Percentiles rank a stretch among this genome's conserved stretches.
Conservation (phyloP, 1,284 basidiomycete genomes). For the Amylostereum areolatum region DNA sequence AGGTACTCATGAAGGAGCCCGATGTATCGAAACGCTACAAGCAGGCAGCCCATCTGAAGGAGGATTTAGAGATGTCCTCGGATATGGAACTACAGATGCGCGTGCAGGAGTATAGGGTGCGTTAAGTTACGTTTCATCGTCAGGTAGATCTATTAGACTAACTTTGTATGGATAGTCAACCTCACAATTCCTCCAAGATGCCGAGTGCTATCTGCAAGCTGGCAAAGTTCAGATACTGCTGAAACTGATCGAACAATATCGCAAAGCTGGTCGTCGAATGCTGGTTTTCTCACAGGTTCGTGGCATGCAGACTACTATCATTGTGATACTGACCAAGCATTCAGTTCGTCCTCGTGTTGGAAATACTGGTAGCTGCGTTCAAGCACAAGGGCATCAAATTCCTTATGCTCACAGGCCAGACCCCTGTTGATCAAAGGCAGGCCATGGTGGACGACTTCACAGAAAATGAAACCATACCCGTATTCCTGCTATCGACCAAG, state of each 20-base stretch:
- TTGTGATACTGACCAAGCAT: not conserved
- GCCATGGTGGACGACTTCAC: conserved; percentile 95
- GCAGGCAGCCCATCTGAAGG: conserved; percentile 76
- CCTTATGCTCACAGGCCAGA: conserved; percentile 90
- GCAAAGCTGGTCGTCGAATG: conserved; percentile 71
- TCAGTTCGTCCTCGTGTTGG: conserved; percentile 91
- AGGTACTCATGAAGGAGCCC: conserved; percentile 83
- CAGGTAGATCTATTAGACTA: not conserved
- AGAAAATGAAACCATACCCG: conserved; percentile 85
- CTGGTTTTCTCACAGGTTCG: conserved; percentile 90
- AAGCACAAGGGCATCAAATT: conserved; percentile 74
- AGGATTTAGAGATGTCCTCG: conserved; percentile 93
- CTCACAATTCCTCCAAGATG: conserved; percentile 69
- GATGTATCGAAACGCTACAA: conserved; percentile 82
- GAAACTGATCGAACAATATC: conserved; percentile 67
- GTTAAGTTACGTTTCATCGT: conserved; percentile 4
- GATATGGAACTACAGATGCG: conserved; percentile 89
- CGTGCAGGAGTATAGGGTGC: conserved; percentile 76
- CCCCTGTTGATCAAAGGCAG: conserved; percentile 91
- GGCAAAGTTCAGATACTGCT: conserved; percentile 84
- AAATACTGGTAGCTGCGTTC: conserved; percentile 88
- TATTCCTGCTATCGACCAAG: conserved; percentile 94
- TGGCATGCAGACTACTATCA: not conserved
- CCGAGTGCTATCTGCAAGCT: conserved; percentile 79
- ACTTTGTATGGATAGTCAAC: conserved; percentile 52